Conservation (phyloP, 768 basidiomycete species). For the Suillus spraguei region DNA sequence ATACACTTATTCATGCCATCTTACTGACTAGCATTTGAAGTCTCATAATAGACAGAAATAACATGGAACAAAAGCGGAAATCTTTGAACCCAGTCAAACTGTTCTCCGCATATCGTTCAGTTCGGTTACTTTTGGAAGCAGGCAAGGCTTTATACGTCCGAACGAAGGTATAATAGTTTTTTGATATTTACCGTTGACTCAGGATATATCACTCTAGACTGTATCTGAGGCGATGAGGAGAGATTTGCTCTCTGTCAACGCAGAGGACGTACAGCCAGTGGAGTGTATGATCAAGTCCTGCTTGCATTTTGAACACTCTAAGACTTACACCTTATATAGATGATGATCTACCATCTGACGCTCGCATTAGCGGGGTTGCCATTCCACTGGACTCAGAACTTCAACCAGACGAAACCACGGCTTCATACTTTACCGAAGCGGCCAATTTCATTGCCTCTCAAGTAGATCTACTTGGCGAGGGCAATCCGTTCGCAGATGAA, state of each 20-base stretch:
- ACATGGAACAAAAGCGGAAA: background rate
- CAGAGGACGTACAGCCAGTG: conserved; percentile 10
- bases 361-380: no score
- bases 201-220: conserved; percentile 3
- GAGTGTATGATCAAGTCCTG: no score
- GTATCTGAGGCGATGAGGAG: conserved; percentile 16
- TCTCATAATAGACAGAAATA: background rate
- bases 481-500: background rate
- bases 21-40: background rate
- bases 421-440: conserved; percentile 2
- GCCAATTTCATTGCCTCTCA: background rate
- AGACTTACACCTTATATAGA: conserved; percentile 1
- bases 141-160: conserved; percentile 4
- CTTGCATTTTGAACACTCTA: no score
- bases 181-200: background rate
- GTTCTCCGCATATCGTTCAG: conserved; percentile 11
- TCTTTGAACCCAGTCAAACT: conserved; percentile 12
- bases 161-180: conserved; percentile 11
- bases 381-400: no score
- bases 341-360: background rate
- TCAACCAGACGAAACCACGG: no score
- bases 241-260: conserved; percentile 13
- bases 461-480: background rate
- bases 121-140: conserved; percentile 10
- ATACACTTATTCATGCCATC: background rate